Evolutionary conservation across 2,329 filamentous ascomycete genomes (phyloP), one percentile per base, ranked within the genome.

Genomic region (Colletotrichum lentis): DNA sequence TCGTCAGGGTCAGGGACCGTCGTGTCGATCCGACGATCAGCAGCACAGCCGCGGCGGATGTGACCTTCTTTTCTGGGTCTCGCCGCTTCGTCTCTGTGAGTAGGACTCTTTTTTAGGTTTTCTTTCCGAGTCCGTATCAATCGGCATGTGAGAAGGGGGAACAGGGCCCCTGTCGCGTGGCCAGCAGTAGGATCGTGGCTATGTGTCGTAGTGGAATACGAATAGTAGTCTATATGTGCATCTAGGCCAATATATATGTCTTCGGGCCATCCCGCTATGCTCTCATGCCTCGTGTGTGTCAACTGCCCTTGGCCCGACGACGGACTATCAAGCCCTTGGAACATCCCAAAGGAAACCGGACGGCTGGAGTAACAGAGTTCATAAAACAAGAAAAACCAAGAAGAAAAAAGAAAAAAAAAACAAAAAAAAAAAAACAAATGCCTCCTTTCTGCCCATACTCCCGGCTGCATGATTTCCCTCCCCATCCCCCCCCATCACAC

Each of bases 151-250:
- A 62, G 35, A 49, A 14, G 1, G 27, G 27, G 7, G 7, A 31
- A 31, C 2, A n/a, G n/a, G 27, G 27, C 27, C 27, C 8, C 27
- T 8, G 27, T 10, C 7, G 27, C 27, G 1, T 31, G 27, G 8
- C 27, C 27, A 10, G 27, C 27, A 31, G 2, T 10, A 18, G 6
- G 18, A 16, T 31, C 20, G 11, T n/a, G 11, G 18, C 35, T 18
- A 20, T 18, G 3, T 31, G 12, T 35, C 7, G 18, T 8, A 20
- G 37, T 41, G 16, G 18, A 50, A 61, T 20, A 44, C 41, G 18
- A 67, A 50, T 11, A 50, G 55, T 11, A 55, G 65, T 68, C 65
- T 68, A 68, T 68, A 65, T 60, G 65, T 60, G 65, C 62, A 68
- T 65, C 49, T 60, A 55, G 49, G 62, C 55, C 62, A 31, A 31